These are phyloP conservation scores for Botryobasidium botryosum DNA, from an alignment of 768 basidiomycete species.

Conservation along the genomic window DNA sequence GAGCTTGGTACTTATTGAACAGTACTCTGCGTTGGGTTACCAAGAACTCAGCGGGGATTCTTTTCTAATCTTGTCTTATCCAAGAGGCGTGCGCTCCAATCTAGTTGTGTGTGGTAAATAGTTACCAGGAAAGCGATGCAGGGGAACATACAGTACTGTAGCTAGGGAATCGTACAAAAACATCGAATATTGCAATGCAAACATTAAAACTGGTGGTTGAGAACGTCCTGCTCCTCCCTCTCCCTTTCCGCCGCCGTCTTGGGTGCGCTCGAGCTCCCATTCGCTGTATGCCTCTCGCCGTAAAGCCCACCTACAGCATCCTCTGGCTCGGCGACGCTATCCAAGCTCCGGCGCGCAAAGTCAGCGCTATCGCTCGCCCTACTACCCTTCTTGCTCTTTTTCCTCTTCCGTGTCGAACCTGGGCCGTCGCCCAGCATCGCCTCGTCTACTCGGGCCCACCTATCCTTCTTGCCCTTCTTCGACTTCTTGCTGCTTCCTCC, in stretches of 20 bases:
- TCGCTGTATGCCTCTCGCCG: slow-evolving; percentile 20
- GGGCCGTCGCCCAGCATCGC: slow-evolving; percentile 33
- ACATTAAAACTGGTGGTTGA: slow-evolving; percentile 51
- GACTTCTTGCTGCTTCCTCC: slow-evolving; percentile 39
- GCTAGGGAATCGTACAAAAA: no score
- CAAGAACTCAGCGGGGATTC: no score
- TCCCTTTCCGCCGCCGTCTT: slow-evolving; percentile 14
- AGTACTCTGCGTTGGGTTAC: no score
- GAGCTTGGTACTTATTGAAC: no score
- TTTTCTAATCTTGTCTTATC: no score
- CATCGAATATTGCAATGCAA: no score
- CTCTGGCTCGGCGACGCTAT: slow-evolving; percentile 43
- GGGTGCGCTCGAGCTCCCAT: no score
- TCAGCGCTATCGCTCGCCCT: slow-evolving; percentile 20
- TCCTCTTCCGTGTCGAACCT: slow-evolving; percentile 32
- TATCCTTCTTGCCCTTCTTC: slow-evolving; percentile 68
- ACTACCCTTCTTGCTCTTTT: slow-evolving; percentile 42
- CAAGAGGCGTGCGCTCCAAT: no score
- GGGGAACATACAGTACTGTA: no score
- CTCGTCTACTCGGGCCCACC: slow-evolving; percentile 77
- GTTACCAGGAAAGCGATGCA: no score
- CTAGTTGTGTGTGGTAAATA: no score
- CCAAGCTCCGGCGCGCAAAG: slow-evolving; percentile 21
- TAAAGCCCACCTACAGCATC: slow-evolving; percentile 57
- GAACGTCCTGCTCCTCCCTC: slow-evolving; percentile 28